These are phyloP conservation scores for Alternaria conjuncta DNA, from an alignment of 2,329 filamentous ascomycete genomes.

Conservation along the genomic window DNA sequence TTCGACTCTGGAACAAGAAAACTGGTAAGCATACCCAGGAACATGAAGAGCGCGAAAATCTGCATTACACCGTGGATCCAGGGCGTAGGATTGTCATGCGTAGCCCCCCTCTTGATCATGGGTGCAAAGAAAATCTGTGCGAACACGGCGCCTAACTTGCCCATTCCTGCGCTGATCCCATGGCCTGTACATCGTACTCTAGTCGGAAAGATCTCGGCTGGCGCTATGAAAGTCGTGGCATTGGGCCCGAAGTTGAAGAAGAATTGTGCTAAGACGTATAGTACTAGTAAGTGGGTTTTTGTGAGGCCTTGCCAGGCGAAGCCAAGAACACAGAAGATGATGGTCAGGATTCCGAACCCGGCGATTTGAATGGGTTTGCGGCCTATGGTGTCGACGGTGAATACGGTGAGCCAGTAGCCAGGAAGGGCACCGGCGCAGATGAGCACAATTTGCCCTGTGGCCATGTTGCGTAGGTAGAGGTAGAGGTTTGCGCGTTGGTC, in stretches of 20 bases:
- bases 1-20: constrained; percentile 81
- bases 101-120: constrained; percentile 61
- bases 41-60: constrained; percentile 82
- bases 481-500: constrained; percentile 69
- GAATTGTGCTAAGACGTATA: constrained; percentile 58
- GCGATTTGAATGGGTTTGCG: constrained; percentile 78
- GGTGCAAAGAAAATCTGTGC: constrained; percentile 58
- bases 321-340: constrained; percentile 58
- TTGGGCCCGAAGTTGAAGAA: constrained; percentile 63
- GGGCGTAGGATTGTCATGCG: constrained; percentile 59
- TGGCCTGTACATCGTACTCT: constrained; percentile 57
- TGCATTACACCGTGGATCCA: constrained; percentile 78
- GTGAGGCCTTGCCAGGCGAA: constrained; percentile 56
- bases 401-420: constrained; percentile 82
- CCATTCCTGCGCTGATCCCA: constrained; percentile 57
- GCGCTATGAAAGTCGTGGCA: constrained; percentile 59
- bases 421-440: constrained; percentile 80
- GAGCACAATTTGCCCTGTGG: constrained; percentile 79
- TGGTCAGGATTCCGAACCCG: constrained; percentile 56
- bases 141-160: constrained; percentile 58
- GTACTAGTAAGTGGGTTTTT: constrained; percentile 51
- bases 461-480: constrained; percentile 73
- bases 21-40: constrained; percentile 71
- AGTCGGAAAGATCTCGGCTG: constrained; percentile 60
- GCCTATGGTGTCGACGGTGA: constrained; percentile 74